Evolutionary conservation across 2,329 filamentous ascomycete genomes (phyloP).

Genomic region (Fusarium bactridioides): DNA sequence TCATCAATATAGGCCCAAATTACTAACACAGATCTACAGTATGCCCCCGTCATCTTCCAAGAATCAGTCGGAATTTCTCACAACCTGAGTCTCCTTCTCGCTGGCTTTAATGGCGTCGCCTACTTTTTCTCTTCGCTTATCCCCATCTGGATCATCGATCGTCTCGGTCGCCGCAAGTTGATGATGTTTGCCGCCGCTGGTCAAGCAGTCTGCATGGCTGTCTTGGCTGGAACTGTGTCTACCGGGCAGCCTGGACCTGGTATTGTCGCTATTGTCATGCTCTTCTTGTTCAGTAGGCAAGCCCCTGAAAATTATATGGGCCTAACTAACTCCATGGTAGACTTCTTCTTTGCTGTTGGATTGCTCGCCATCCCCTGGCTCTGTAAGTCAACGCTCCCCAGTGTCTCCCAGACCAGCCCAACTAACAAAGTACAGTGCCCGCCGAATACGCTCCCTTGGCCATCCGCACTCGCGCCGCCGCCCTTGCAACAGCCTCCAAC

Average conservation of each 20-base stretch:
- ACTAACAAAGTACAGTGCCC: constrained; percentile 42
- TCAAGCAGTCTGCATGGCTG: constrained; percentile 54
- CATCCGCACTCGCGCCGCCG: constrained; percentile 50
- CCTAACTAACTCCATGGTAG: neutral
- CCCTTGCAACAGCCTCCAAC: constrained; percentile 50
- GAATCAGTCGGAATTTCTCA: constrained; percentile 53
- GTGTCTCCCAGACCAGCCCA: neutral
- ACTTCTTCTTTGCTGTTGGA: constrained; percentile 53
- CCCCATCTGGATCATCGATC: constrained; percentile 48
- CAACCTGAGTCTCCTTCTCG: constrained; percentile 58
- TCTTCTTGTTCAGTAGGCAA: constrained; percentile 49
- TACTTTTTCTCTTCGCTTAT: constrained; percentile 43
- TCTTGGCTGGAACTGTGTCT: constrained; percentile 54
- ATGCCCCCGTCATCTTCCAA: constrained; percentile 55
- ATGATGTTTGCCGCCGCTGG: constrained; percentile 59
- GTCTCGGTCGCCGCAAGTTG: constrained; percentile 63
- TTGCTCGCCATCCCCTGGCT: constrained; percentile 51
- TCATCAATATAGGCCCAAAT: neutral
- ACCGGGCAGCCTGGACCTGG: constrained; percentile 48
- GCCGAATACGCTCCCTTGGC: constrained; percentile 54
- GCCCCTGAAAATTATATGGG: rapidly evolving
- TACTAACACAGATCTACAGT: constrained; percentile 22
- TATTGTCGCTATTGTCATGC: constrained; percentile 54
- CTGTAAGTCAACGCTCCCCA: constrained; percentile 21
- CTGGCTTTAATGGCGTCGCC: constrained; percentile 58